These are phyloP conservation scores for Lactifluus volemus DNA, from an alignment of 768 basidiomycete genomes.

Conservation along the genomic window DNA sequence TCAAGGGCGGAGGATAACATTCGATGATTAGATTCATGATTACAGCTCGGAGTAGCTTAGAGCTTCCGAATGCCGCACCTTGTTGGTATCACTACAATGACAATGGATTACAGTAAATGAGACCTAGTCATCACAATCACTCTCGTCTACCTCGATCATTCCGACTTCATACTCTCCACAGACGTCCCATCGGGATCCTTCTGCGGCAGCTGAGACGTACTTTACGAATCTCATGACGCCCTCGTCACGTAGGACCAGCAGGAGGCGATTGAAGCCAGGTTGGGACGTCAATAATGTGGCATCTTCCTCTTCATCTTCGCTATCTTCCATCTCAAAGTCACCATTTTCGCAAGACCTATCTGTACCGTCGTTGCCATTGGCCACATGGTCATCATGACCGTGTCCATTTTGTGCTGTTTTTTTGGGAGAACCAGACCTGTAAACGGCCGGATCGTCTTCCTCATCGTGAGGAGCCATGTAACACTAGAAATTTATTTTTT, in stretches of 20 bases:
- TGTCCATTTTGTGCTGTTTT: conserved; percentile 20
- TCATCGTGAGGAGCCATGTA: conserved; percentile 94
- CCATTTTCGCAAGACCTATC: conserved; percentile 15
- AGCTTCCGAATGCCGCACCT: background rate
- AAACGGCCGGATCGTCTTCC: conserved; percentile 93
- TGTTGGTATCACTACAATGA: background rate
- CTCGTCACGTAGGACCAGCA: conserved; percentile 87
- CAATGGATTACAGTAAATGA: background rate
- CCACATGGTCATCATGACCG: conserved; percentile 10
- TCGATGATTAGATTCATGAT: conserved; percentile 32
- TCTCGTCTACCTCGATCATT: conserved; percentile 41
- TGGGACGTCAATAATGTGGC: conserved; percentile 79
- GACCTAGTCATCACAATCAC: conserved; percentile 1
- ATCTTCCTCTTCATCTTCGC: conserved; percentile 41
- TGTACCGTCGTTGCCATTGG: conserved; percentile 17
- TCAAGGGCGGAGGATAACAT: conserved; percentile 65
- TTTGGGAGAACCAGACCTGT: conserved; percentile 43
- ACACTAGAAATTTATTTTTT: conserved; percentile 43
- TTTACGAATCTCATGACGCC: conserved; percentile 94
- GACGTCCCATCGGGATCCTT: conserved; percentile 89
- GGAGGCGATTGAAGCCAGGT: conserved; percentile 81
- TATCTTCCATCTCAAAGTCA: background rate
- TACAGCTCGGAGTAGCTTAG: background rate
- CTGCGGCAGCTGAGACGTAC: conserved; percentile 84
- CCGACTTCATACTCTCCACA: conserved; percentile 90